Base-by-base conservation (phyloP, 1,284 basidiomycete genomes). In the Vanrija pseudolonga region DNA sequence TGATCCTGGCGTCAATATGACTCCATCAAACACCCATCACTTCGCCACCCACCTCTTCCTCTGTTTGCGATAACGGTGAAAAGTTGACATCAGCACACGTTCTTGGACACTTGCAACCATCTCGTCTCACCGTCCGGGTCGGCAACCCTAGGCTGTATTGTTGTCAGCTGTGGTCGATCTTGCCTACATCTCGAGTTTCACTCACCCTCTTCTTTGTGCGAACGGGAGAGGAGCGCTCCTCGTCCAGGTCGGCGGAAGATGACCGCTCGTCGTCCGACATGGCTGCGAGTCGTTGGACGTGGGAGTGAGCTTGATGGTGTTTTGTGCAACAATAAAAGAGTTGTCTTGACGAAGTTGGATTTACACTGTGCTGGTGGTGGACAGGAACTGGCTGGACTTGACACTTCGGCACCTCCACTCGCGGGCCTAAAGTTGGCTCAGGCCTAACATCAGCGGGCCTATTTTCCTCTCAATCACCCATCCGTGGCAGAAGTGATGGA, bases 191-290 rank as follows among this genome's bases (percentile, higher is more conserved):
- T 20, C 24, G 1, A 4, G 28, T 20, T 17, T 11, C n/a, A 63
- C 69, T 63, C 54, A 72, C 71, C 59, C 69, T 59, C 62, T 72
- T 72, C 53, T 61, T 66, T 14, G 64, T 41, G 39, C 58, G 55
- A 38, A 50, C 64, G 7, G 53, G 50, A n/a, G 38, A 18, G 19
- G 36, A 32, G 32, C 32, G 37, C 45, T 59, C 60, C 46, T 61
- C 64, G 15, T 61, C 56, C 6, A 56, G 59, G 44, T 60, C 50
- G 23, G 60, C 56, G 8, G 61, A 59, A 41, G 23, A 47, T 18
- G 60, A 57, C 45, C 57, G 45, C 55, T 67, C 67, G 51, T 63
- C 57, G 54, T 69, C 65, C 20, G 67, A 67, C 67, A 69, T 69
- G 51, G 20, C 28, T 23, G 43, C 32, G 32, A 32, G 32, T 32